Percentiles rank a stretch among this genome's conserved stretches.
phyloP scores from a whole-genome alignment of 2,329 filamentous ascomycete species.

The Fonsecaea pedrosoi region DNA sequence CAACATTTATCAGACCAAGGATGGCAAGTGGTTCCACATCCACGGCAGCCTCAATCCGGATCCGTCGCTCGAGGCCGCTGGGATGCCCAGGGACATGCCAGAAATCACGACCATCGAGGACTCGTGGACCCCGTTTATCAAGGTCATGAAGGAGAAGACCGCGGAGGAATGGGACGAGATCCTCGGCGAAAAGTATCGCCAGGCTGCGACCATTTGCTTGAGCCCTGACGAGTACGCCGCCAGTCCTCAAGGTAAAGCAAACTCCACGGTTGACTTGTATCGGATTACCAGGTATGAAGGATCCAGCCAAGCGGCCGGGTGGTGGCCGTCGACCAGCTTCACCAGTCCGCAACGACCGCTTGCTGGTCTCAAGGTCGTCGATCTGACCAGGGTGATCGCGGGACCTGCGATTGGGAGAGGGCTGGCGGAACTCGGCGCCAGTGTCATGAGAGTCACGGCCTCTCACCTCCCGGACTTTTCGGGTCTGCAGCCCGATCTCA shows the following conservation, averaged over 20 bases:
- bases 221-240: slow-evolving; percentile 47
- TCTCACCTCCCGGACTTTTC: slow-evolving; percentile 49
- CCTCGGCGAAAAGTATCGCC: slow-evolving; percentile 46
- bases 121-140: slow-evolving; percentile 44
- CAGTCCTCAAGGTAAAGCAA: slow-evolving; percentile 52
- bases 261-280: slow-evolving; percentile 47
- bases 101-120: slow-evolving; percentile 42
- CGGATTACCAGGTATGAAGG: neutral
- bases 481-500: slow-evolving; percentile 75
- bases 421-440: slow-evolving; percentile 54
- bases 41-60: slow-evolving; percentile 51
- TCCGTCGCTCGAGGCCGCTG: slow-evolving; percentile 48
- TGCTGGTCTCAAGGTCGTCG: slow-evolving; percentile 58
- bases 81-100: slow-evolving; percentile 43
- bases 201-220: slow-evolving; percentile 51
- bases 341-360: slow-evolving; percentile 48
- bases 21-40: slow-evolving; percentile 55
- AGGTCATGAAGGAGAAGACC: slow-evolving; percentile 44
- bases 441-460: slow-evolving; percentile 55
- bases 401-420: slow-evolving; percentile 51
- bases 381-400: slow-evolving; percentile 55
- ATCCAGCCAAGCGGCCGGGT: slow-evolving; percentile 1
- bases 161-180: slow-evolving; percentile 44
- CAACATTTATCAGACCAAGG: slow-evolving; percentile 56
- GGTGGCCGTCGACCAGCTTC: slow-evolving; percentile 33